Base-by-base conservation (phyloP, 2,329 filamentous ascomycete species). In the Aureobasidium sp. region DNA sequence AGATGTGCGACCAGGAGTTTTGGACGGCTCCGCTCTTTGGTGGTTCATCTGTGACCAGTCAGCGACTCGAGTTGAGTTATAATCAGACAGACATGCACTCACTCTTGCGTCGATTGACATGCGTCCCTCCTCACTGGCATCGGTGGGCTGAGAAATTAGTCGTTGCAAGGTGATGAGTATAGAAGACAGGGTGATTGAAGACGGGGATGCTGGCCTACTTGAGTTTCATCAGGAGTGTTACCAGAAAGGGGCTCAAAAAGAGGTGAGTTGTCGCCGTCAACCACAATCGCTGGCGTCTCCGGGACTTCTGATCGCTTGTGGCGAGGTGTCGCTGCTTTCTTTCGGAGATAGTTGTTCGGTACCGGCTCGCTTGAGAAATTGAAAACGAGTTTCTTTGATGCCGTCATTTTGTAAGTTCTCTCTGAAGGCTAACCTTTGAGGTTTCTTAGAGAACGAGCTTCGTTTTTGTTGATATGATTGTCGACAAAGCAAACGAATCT, bases 181-280 rank as follows among this genome's bases (percentile, higher is more conserved):
- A 22, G 5, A 20, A 36, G 27, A 44, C 3, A 25, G 29, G 12
- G 15, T 15, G 25, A 34, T 3, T 20, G 2, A 7, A 31, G 56
- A 22, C 15, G 17, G 37, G 37, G 37, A 31, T 42, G 25, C 6
- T 31, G 20, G 22, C 31, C 25, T 36, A 57, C 53, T 29, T 57
- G 29, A 37, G 22, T 49, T 27, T 17, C 31, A 31, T 39, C 41
- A 25, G 44, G 37, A 31, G 31, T 41, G 9, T 27, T 1, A 6
- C 47, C 44, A 14, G 14, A 15, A 25, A 41, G 36, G 36, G 45
- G 58, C 37, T 39, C 58, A 39, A 61, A 61, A n/a, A 61, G 58
- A 52, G 58, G 58, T 25, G 58, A 61, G 3, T 22, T 5, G 36
- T 53, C 39, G 22, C 36, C 36, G 8, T 61, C 47, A 17, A 34